A percentile compares a stretch with the other conserved stretches of the same genome.
phyloP scores from a whole-genome alignment of 2,329 filamentous ascomycete genomes.

The Hyphodiscus sp. region DNA sequence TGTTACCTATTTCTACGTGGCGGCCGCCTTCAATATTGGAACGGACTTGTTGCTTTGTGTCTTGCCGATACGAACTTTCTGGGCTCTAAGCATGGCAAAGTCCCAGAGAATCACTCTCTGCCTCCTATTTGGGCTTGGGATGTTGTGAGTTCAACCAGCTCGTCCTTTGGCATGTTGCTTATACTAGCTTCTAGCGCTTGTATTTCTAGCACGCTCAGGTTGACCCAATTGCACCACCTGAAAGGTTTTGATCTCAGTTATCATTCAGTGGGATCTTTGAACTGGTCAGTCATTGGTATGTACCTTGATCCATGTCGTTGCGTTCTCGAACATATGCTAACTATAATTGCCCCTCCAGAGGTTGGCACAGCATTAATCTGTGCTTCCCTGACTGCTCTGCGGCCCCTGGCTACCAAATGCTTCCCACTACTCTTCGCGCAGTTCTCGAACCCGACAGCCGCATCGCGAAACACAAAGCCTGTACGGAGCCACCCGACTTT shows the following conservation, averaged over 20 bases:
- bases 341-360: constrained; percentile 11
- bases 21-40: constrained; percentile 9
- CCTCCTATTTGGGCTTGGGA: constrained; percentile 10
- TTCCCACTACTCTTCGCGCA: constrained; percentile 4
- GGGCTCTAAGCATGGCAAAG: constrained; percentile 12
- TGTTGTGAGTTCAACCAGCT: constrained; percentile 8
- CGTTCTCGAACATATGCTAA: background rate
- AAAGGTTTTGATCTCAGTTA: constrained; percentile 8
- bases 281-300: constrained; percentile 27
- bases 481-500: background rate
- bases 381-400: constrained; percentile 36
- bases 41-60: constrained; percentile 13
- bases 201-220: constrained; percentile 12
- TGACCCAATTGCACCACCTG: constrained; percentile 6
- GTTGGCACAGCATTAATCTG: constrained; percentile 34
- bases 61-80: constrained; percentile 12
- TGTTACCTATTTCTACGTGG: constrained; percentile 13
- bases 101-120: constrained; percentile 8
- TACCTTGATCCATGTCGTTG: background rate
- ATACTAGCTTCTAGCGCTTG: constrained; percentile 12
- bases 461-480: background rate
- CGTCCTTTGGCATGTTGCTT: background rate
- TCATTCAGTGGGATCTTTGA: constrained; percentile 25
- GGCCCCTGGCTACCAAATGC: constrained; percentile 28
- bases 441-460: background rate